These are phyloP conservation scores for Xerocomus nothofagi DNA, from an alignment of 1,284 basidiomycete genomes.

Conservation along the genomic window DNA sequence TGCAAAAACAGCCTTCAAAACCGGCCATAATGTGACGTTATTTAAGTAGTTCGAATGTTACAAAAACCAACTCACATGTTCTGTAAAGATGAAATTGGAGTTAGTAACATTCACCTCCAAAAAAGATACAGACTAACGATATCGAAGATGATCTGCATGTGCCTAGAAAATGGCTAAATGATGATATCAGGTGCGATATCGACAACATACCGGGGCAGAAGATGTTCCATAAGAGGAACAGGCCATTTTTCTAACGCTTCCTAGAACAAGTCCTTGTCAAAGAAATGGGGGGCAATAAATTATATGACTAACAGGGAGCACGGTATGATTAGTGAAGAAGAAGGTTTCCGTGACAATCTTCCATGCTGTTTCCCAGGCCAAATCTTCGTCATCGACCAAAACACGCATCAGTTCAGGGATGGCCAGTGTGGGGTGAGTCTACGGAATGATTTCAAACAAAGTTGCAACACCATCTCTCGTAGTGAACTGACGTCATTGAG, in stretches of 20 bases:
- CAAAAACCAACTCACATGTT: slow-evolving; percentile 44
- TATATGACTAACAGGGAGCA: slow-evolving; percentile 57
- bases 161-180: slow-evolving; percentile 38
- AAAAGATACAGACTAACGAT: slow-evolving; percentile 55
- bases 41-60: not conserved
- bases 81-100: slow-evolving; percentile 26
- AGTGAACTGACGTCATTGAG: slow-evolving; percentile 69
- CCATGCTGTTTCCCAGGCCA: slow-evolving; percentile 85
- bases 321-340: slow-evolving; percentile 93
- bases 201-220: slow-evolving; percentile 64
- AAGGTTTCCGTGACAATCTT: slow-evolving; percentile 84
- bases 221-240: slow-evolving; percentile 75
- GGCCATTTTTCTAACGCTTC: slow-evolving; percentile 88
- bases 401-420: slow-evolving; percentile 95
- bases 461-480: not conserved
- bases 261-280: slow-evolving; percentile 34
- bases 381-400: slow-evolving; percentile 84
- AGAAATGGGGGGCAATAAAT: not conserved
- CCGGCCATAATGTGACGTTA: not conserved
- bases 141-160: slow-evolving; percentile 89
- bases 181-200: not conserved
- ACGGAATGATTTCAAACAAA: not conserved
- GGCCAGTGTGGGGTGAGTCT: slow-evolving; percentile 92
- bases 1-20: slow-evolving; percentile 60
- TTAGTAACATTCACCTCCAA: slow-evolving; percentile 9